phyloP scores from a whole-genome alignment of 371 early-diverging fungal species.

The Rhizopus delemar region DNA sequence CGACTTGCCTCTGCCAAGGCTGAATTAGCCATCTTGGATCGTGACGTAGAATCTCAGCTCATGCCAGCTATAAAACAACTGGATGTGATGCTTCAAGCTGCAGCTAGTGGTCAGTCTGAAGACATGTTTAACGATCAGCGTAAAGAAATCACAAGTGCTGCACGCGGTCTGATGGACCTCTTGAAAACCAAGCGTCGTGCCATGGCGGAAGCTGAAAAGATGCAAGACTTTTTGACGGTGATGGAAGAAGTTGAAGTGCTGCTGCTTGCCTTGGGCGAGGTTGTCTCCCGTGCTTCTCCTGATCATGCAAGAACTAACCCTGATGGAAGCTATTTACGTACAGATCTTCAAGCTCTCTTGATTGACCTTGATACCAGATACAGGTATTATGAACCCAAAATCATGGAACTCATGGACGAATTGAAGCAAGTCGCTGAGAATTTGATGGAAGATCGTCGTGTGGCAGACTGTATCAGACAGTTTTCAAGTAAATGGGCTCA shows the following conservation, averaged over 20 bases:
- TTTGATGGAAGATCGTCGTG: conserved; percentile 50
- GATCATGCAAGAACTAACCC: conserved; percentile 29
- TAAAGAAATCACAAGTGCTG: conserved; percentile 43
- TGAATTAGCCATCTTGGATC: conserved; percentile 45
- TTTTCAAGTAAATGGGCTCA: conserved; percentile 52
- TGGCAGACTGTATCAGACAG: conserved; percentile 45
- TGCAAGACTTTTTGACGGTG: conserved; percentile 47
- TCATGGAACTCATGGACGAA: conserved; percentile 53
- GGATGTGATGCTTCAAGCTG: conserved; percentile 37
- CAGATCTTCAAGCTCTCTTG: conserved; percentile 56
- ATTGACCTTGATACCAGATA: conserved; percentile 61
- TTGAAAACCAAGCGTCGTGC: conserved; percentile 46
- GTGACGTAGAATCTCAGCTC: conserved; percentile 45
- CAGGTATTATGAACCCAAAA: conserved; percentile 56
- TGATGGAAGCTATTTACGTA: conserved; percentile 39
- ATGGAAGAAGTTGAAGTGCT: conserved; percentile 54
- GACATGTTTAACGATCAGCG: conserved; percentile 46
- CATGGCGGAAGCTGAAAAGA: conserved; percentile 42
- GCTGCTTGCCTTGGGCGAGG: conserved; percentile 45
- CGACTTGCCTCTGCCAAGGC: conserved; percentile 41
- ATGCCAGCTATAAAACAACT: conserved; percentile 39
- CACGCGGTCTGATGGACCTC: conserved; percentile 33
- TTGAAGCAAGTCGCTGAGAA: conserved; percentile 44
- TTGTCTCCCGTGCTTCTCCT: conserved; percentile 46
- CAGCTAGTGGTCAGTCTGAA: conserved; percentile 16